These are phyloP conservation scores for Allomyces arbusculus DNA, from an alignment of 192 early-diverging fungal genomes.

Conservation along the genomic window DNA sequence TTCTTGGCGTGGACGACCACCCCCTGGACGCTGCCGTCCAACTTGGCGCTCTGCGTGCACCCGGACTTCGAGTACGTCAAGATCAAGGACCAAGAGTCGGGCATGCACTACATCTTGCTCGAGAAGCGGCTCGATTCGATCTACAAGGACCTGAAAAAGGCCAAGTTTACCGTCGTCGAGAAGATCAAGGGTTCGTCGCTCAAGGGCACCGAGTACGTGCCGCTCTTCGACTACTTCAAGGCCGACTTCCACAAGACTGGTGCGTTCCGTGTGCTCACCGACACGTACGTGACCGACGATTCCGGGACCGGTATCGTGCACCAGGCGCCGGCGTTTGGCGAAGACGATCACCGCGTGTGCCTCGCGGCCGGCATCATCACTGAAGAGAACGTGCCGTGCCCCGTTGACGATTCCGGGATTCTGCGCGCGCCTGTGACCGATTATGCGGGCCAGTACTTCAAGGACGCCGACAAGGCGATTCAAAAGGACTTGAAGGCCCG, in stretches of 20 bases:
- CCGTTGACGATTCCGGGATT: constrained; percentile 65
- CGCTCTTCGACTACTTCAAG: constrained; percentile 70
- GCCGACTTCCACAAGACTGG: constrained; percentile 39
- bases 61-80: constrained; percentile 89
- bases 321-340: constrained; percentile 91
- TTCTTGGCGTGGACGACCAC: constrained; percentile 97
- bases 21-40: constrained; percentile 94
- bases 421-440: constrained; percentile 58
- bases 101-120: constrained; percentile 64
- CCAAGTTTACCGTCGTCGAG: constrained; percentile 69
- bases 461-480: constrained; percentile 94
- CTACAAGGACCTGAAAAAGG: constrained; percentile 91
- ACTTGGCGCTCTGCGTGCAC: constrained; percentile 83
- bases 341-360: constrained; percentile 96
- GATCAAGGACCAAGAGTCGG: constrained; percentile 71
- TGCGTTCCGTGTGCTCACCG: constrained; percentile 70
- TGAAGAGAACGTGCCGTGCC: constrained; percentile 73
- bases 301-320: constrained; percentile 97
- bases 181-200: constrained; percentile 56
- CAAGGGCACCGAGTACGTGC: constrained; percentile 72
- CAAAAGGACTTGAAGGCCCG: constrained; percentile 69
- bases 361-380: constrained; percentile 56
- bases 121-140: constrained; percentile 63
- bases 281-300: constrained; percentile 80
- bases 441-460: constrained; percentile 70